phyloP scores from a whole-genome alignment of 805 yeast genomes.

The Kluyveromyces nonfermentans region DNA sequence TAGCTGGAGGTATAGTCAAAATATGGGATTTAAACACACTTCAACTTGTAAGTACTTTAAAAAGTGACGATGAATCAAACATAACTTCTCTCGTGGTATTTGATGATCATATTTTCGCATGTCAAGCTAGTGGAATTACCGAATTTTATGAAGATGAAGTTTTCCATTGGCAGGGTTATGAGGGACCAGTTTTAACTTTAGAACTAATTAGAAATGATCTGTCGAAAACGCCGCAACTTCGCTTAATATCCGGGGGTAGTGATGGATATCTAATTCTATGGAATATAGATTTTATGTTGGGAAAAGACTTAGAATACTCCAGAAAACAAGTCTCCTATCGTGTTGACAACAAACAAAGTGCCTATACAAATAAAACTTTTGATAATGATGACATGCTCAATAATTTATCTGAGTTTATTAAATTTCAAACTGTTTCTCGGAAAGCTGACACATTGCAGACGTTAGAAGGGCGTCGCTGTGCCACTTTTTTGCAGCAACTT shows the following conservation, averaged over 20 bases:
- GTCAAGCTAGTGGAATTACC: conserved; percentile 35
- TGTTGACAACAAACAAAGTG: not conserved
- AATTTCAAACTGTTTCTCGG: conserved; percentile 72
- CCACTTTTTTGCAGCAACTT: conserved; percentile 56
- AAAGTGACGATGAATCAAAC: conserved; percentile 35
- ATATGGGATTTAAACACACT: conserved; percentile 82
- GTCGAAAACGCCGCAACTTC: conserved; percentile 27
- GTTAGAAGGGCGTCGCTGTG: conserved; percentile 80
- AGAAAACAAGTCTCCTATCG: conserved; percentile 6
- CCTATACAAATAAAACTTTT: conserved; percentile 15
- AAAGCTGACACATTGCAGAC: conserved; percentile 43
- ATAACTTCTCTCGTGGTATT: conserved; percentile 40
- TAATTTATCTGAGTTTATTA: conserved; percentile 50
- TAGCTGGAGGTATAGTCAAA: conserved; percentile 62
- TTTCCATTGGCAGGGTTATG: conserved; percentile 43
- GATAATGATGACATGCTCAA: conserved; percentile 56
- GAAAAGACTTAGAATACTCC: not conserved
- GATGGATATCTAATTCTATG: conserved; percentile 65
- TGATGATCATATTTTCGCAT: conserved; percentile 25
- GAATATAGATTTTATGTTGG: conserved; percentile 38
- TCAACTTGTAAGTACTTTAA: conserved; percentile 47
- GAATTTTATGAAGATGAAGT: conserved; percentile 37
- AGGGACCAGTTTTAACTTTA: conserved; percentile 50
- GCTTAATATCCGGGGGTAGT: conserved; percentile 58
- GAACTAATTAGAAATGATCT: conserved; percentile 34